phyloP scores from a whole-genome alignment of 2,329 filamentous ascomycete species.

The Xylaria sp. region DNA sequence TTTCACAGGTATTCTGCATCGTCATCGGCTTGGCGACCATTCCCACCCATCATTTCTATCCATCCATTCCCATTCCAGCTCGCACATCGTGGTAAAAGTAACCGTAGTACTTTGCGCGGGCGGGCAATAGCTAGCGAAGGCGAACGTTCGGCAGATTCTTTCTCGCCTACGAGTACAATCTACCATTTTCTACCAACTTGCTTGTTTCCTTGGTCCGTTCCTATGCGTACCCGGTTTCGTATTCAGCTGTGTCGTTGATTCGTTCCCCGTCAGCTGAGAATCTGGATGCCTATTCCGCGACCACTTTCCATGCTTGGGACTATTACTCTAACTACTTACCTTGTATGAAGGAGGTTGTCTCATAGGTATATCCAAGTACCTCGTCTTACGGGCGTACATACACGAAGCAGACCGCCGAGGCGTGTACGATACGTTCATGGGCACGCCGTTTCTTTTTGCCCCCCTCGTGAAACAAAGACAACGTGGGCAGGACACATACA shows the following conservation, averaged over 20 bases:
- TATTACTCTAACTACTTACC: too few relatives aligned
- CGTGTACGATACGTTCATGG: background rate
- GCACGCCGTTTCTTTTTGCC: too few relatives aligned
- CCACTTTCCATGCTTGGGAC: background rate
- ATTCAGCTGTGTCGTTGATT: slow-evolving; percentile 8
- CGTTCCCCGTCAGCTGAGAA: slow-evolving; percentile 12
- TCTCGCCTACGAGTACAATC: background rate
- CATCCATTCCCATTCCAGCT: background rate
- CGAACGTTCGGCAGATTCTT: background rate
- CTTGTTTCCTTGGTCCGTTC: too few relatives aligned
- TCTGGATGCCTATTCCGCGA: background rate
- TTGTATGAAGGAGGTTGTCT: background rate
- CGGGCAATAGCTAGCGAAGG: slow-evolving; percentile 11
- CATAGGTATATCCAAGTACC: too few relatives aligned
- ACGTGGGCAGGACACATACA: too few relatives aligned
- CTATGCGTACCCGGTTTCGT: slow-evolving; percentile 1
- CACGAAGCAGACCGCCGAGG: slow-evolving; percentile 1
- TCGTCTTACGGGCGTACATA: background rate
- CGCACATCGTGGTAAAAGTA: background rate
- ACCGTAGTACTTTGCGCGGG: slow-evolving; percentile 1
- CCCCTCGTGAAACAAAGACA: too few relatives aligned
- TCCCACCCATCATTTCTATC: background rate
- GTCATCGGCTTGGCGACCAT: slow-evolving; percentile 1
- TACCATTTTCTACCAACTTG: background rate
- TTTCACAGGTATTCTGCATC: slow-evolving; percentile 2